Conservation (phyloP, 2,329 filamentous ascomycete genomes). For the Fusarium veterinarium region DNA sequence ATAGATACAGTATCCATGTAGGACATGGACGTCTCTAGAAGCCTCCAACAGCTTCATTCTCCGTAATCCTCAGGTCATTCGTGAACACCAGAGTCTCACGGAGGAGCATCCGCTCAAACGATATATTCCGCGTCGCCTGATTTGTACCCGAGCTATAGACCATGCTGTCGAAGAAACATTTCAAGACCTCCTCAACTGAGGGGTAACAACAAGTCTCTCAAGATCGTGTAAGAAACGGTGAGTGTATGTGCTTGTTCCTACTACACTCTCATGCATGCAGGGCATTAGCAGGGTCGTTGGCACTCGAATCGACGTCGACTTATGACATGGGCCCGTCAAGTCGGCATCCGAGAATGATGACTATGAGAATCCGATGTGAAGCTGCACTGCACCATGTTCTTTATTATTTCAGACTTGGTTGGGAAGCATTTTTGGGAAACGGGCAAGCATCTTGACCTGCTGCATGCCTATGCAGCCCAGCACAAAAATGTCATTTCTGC, state of each 20-base stretch:
- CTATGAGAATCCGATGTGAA: not conserved
- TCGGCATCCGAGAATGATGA: not conserved
- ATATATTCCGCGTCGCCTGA: not conserved
- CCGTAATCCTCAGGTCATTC: not conserved
- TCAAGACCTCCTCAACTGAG: not conserved
- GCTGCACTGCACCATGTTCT: not conserved
- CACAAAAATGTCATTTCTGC: not conserved
- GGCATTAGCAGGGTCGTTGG: not conserved
- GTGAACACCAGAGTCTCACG: not conserved
- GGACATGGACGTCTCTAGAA: constrained; percentile 10
- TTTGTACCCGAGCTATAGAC: not conserved
- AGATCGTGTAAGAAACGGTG: constrained; percentile 17
- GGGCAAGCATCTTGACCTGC: not conserved
- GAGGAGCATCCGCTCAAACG: not conserved
- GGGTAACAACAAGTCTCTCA: not conserved
- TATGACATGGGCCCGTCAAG: not conserved
- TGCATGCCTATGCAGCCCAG: not conserved
- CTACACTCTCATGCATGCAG: constrained; percentile 6
- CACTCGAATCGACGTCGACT: not conserved
- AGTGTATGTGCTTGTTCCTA: not conserved
- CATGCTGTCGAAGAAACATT: not conserved
- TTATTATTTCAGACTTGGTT: not conserved
- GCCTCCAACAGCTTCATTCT: not conserved
- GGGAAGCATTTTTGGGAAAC: not conserved
- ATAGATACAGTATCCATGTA: not conserved